Percentiles rank a stretch among this genome's conserved stretches.
Evolutionary conservation across 768 basidiomycete species (phyloP).

Genomic region (Rhizopogon sp.): DNA sequence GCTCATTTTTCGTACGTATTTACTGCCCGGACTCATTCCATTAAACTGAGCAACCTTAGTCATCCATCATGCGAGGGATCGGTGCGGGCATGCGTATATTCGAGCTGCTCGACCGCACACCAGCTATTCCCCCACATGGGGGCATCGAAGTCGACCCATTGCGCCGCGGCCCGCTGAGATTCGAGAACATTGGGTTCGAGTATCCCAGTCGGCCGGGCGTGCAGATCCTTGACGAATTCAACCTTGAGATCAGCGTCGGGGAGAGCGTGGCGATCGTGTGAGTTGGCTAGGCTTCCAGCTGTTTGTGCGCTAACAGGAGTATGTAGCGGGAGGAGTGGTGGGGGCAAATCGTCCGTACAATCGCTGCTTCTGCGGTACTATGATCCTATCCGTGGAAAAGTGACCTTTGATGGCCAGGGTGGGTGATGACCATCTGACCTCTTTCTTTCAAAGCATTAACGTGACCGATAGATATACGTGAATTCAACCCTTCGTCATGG

Average conservation of each 20-base stretch:
- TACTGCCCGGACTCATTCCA: not conserved
- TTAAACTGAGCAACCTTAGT: conserved; percentile 33
- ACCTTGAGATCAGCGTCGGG: conserved; percentile 76
- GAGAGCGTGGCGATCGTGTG: conserved; percentile 91
- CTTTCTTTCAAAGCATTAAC: not conserved
- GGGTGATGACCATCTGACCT: conserved; percentile 8
- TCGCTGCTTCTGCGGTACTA: conserved; percentile 85
- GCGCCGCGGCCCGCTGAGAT: conserved; percentile 67
- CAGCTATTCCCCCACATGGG: conserved; percentile 60
- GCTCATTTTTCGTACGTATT: conserved; percentile 35
- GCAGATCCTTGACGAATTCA: conserved; percentile 76
- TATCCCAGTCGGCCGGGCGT: conserved; percentile 86
- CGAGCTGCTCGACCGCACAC: conserved; percentile 79
- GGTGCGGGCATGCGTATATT: conserved; percentile 94
- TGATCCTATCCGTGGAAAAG: conserved; percentile 76
- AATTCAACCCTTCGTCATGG: conserved; percentile 85
- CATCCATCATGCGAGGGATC: conserved; percentile 94
- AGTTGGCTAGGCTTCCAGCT: conserved; percentile 27
- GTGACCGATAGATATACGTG: conserved; percentile 66
- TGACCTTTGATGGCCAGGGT: conserved; percentile 88
- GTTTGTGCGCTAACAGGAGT: conserved; percentile 1
- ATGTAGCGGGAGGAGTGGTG: conserved; percentile 81
- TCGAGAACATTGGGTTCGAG: conserved; percentile 81
- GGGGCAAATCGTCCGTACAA: conserved; percentile 91
- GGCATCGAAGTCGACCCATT: conserved; percentile 54